Evolutionary conservation across 345 rosid species (phyloP), one percentile per base, ranked within the genome.

Genomic region (Microcos paniculata): DNA sequence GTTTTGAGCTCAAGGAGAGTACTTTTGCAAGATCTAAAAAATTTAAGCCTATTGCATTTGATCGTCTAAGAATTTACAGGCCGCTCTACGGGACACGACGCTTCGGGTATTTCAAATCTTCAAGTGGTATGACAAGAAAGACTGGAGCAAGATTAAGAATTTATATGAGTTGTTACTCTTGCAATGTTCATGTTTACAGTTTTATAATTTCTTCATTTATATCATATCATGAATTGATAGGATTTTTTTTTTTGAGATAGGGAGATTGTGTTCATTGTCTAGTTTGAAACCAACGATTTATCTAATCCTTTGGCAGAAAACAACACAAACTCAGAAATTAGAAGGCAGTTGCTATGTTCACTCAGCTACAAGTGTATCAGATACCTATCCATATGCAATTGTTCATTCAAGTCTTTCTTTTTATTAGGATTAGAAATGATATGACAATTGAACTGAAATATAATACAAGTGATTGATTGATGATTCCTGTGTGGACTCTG

Each of bases 151-250:
- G 53, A 31, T 53, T 61, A 74, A 74, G 58, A 57, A 64, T 72
- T 55, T 40, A 30, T 56, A 45, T 45, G 4, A 70, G 30, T 59
- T 62, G 59, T 63, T 33, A 16, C 73, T 51, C 48, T 42, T 61
- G 33, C 26, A 53, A 49, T 70, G 75, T 72, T 69, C 28, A 77
- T 72, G 77, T 64, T 73, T 61, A 52, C 43, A n/a, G 24, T 61
- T 10, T 35, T 55, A 59, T 65, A n/a, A 38, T 51, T 59, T 62
- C 62, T 53, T 71, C 73, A 59, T 75, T 68, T 59, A 72, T 56
- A 72, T 56, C 52, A 7, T 23, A 71, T 57, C 45, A 35, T 35
- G 40, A 35, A n/a, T 35, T 62, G 46, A 51, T 21, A 61, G 14
- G 40, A 74, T 72, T 42, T 51, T 33, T 24, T 55, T 46, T 5